A percentile compares a stretch with the other conserved stretches of the same genome.
phyloP scores from a whole-genome alignment of 257 asterid genomes.

The Leptodermis oblonga region DNA sequence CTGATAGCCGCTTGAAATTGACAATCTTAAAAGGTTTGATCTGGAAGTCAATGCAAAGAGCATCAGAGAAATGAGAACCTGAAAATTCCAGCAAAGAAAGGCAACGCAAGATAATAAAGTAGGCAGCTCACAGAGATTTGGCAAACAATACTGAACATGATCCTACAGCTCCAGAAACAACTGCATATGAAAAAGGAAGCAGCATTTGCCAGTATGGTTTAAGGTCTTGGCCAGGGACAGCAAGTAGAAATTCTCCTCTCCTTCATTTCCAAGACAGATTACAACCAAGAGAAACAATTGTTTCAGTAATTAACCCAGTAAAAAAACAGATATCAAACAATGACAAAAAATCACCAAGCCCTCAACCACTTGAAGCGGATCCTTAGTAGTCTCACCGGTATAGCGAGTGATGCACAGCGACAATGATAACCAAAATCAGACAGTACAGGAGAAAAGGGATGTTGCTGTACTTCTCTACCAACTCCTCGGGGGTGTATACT shows the following conservation, averaged over 20 bases:
- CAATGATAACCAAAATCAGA: constrained; percentile 61
- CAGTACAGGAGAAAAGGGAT: constrained; percentile 79
- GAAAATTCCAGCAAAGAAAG: constrained; percentile 16
- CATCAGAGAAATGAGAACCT: constrained; percentile 19
- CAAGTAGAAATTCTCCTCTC: constrained; percentile 67
- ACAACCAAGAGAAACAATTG: constrained; percentile 8
- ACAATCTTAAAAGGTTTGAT: constrained; percentile 83
- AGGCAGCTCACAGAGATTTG: constrained; percentile 72
- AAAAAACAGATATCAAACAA: constrained; percentile 1
- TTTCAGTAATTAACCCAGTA: background rate
- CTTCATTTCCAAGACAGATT: constrained; percentile 40
- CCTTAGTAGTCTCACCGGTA: constrained; percentile 44
- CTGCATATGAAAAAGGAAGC: constrained; percentile 90
- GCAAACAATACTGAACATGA: constrained; percentile 95
- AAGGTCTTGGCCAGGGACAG: constrained; percentile 56
- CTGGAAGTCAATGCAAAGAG: constrained; percentile 31
- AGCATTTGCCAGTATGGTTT: constrained; percentile 84
- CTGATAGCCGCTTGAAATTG: constrained; percentile 71
- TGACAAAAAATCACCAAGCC: constrained; percentile 15
- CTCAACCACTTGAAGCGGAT: constrained; percentile 7
- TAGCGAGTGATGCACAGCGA: constrained; percentile 58
- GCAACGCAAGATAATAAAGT: constrained; percentile 15
- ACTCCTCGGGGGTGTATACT: constrained; percentile 90
- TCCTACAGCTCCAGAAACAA: constrained; percentile 96
- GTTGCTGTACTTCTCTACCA: constrained; percentile 87